Base-by-base conservation (phyloP, 148 eudicot species). In the Nyssa sinensis region DNA sequence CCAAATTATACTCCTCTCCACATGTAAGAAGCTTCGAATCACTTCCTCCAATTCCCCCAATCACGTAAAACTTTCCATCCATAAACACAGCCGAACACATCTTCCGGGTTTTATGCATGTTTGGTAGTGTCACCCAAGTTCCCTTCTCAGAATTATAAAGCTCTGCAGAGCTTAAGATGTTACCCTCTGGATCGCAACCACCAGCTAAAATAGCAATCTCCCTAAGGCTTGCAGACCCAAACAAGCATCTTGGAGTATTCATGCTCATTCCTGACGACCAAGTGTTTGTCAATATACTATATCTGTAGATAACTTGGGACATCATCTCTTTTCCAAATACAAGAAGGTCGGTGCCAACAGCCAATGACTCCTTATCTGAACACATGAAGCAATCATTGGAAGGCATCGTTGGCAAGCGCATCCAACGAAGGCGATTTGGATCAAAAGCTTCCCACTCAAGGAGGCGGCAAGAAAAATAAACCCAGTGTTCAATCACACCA, bases 371-470 rank as follows among this genome's bases (percentile, higher is more conserved):
- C 81, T 94, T 94, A 49, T 94, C 98, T 0, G 90, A 85, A 64
- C 83, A 86, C 76, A 76, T 68, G 67, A 94, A 94, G 83, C 93
- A 88, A 29, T 90, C 89, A 32, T 90, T 82, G 3, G 88, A 83
- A 27, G 81, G 72, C 91, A 94, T 90, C 44, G 74, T 81, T 7
- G 98, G 98, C 69, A 94, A 69, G 1, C 75, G 80, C 95, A 91
- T 91, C 98, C 98, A 94, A 33, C 80, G 88, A 14, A 83, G 79
- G n/a, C 84, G 81, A 67, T 19, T 73, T 0, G 98, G 98, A 80
- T 94, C 91, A 74, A 94, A 94, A 8, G 98, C 93, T 49, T 88
- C 97, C 98, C 98, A 94, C 61, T 87, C 95, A 9, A 94, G 91
- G 71, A 90, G 81, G 62, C 85, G 87, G 83, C 98, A 94, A 21